Evolutionary conservation across 2,329 filamentous ascomycete species (phyloP).

Genomic region (Fusarium torreyae): DNA sequence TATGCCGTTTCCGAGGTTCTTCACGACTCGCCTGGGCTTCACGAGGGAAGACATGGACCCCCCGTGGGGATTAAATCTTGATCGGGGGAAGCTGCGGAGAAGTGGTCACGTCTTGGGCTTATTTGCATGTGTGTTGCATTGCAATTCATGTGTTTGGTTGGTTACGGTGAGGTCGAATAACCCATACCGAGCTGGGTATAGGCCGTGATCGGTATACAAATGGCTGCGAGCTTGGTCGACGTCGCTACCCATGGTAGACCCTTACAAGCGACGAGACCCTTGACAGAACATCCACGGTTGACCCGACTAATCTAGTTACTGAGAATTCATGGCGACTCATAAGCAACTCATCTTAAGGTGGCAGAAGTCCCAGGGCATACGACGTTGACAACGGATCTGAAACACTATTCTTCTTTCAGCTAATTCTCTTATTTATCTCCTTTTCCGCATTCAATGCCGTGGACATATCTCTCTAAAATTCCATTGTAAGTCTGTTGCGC

Average conservation of each 20-base stretch:
- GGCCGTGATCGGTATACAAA: no score
- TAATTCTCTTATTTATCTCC: neutral
- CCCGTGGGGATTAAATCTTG: conserved; percentile 22
- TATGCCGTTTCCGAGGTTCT: conserved; percentile 32
- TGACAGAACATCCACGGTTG: no score
- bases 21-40: conserved; percentile 20
- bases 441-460: neutral
- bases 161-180: neutral
- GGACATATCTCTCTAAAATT: conserved; percentile 17
- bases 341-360: no score
- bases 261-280: no score
- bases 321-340: no score
- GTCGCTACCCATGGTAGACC: no score
- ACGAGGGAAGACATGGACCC: conserved; percentile 3
- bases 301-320: no score
- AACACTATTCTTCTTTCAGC: neutral
- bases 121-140: conserved; percentile 25
- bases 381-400: no score
- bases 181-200: neutral
- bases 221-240: no score
- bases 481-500: neutral
- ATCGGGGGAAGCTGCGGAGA: conserved; percentile 33
- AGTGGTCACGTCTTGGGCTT: neutral
- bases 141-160: neutral
- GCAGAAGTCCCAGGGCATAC: no score